Evolutionary conservation across 1,139 yeast species (phyloP).

Genomic region (Candida frijolesensis): DNA sequence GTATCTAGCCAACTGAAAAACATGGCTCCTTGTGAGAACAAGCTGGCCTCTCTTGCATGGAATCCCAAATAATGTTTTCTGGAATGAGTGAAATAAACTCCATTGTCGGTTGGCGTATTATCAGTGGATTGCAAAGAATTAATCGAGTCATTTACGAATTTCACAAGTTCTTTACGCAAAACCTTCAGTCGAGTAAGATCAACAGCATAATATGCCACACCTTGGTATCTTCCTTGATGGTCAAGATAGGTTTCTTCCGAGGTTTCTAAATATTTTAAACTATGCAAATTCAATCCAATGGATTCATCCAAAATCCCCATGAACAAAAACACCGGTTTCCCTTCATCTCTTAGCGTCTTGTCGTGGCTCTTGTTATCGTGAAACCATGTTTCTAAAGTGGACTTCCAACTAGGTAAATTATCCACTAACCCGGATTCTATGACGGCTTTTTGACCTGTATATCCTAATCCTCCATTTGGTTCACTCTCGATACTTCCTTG

Average conservation of each 20-base stretch:
- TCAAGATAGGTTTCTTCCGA: constrained; percentile 37
- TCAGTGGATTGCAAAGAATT: constrained; percentile 14
- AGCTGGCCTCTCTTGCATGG: constrained; percentile 55
- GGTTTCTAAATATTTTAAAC: constrained; percentile 31
- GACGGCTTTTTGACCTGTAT: constrained; percentile 8
- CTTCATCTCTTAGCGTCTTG: constrained; percentile 30
- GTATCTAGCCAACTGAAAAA: constrained; percentile 83
- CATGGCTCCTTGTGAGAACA: constrained; percentile 81
- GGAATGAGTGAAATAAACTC: constrained; percentile 33
- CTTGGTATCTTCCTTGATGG: constrained; percentile 56
- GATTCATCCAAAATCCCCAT: constrained; percentile 68
- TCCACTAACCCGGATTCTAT: constrained; percentile 16
- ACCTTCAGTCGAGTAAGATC: constrained; percentile 52
- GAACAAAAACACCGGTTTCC: constrained; percentile 55
- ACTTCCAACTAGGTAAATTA: constrained; percentile 25
- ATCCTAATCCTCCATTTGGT: constrained; percentile 18
- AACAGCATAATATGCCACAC: constrained; percentile 77
- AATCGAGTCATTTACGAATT: constrained; percentile 19
- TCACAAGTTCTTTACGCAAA: constrained; percentile 25
- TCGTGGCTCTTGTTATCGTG: constrained; percentile 39
- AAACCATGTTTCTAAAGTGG: constrained; percentile 27
- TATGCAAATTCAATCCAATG: constrained; percentile 35
- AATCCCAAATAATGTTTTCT: constrained; percentile 40
- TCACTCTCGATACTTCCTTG: constrained; percentile 20
- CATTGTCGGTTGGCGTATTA: constrained; percentile 15